phyloP scores from a whole-genome alignment of 2,329 filamentous ascomycete species.

The Penicillium oxalicum region DNA sequence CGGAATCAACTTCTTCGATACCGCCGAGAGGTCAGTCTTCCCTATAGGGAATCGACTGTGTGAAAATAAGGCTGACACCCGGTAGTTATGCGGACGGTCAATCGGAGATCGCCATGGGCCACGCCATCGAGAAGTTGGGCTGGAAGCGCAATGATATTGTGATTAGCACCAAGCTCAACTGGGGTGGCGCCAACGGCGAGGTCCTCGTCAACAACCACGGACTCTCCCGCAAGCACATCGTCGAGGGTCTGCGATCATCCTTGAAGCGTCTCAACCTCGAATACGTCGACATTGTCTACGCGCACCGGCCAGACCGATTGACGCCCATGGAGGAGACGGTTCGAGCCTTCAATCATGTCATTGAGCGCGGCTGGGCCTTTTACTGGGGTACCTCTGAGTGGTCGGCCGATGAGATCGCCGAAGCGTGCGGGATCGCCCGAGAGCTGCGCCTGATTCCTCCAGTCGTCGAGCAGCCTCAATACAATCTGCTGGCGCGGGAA shows the following conservation, averaged over 20 bases:
- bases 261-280: conserved; percentile 57
- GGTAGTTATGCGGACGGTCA: conserved; percentile 6
- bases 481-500: conserved; percentile 58
- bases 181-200: conserved; percentile 52
- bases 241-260: conserved; percentile 58
- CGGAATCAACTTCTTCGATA: conserved; percentile 56
- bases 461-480: conserved; percentile 54
- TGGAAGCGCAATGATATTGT: conserved; percentile 53
- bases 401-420: conserved; percentile 60
- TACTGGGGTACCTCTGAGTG: conserved; percentile 69
- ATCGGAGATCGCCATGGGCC: conserved; percentile 26
- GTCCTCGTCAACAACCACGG: conserved; percentile 56
- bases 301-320: conserved; percentile 61
- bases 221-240: conserved; percentile 64
- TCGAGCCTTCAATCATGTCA: conserved; percentile 65
- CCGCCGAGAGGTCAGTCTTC: conserved; percentile 43
- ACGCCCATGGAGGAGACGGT: conserved; percentile 69
- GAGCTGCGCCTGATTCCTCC: conserved; percentile 54
- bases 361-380: conserved; percentile 61
- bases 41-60: too few species aligned
- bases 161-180: conserved; percentile 49
- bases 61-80: neutral
- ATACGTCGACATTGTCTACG: conserved; percentile 66
- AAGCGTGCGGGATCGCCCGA: conserved; percentile 57
- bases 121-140: conserved; percentile 50